These are phyloP conservation scores for Pinus albicaulis DNA, from an alignment of 75 land plant species.

Conservation along the genomic window DNA sequence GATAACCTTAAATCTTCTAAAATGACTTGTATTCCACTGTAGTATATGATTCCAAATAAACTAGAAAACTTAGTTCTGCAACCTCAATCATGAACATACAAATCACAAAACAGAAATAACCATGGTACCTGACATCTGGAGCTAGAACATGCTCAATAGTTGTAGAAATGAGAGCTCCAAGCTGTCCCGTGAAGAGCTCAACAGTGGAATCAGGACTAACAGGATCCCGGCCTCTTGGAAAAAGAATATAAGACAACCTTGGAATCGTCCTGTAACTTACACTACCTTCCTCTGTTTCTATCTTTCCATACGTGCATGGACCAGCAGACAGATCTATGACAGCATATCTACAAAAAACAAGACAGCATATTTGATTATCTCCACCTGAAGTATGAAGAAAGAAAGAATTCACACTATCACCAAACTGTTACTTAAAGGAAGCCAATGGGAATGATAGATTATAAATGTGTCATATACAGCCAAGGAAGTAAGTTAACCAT, in stretches of 20 bases:
- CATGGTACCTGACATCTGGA: constrained; percentile 85
- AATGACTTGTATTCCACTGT: too few species aligned
- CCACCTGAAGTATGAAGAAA: background rate
- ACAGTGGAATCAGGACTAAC: constrained; percentile 23
- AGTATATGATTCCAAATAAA: too few species aligned
- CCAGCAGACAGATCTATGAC: constrained; percentile 99
- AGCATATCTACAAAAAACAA: constrained; percentile 63
- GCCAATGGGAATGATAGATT: constrained; percentile 10
- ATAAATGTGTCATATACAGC: background rate
- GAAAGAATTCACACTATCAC: background rate
- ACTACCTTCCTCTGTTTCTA: constrained; percentile 98
- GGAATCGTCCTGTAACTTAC: constrained; percentile 79
- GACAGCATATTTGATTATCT: background rate
- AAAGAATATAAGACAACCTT: constrained; percentile 61
- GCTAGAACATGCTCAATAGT: constrained; percentile 92
- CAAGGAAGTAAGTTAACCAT: background rate
- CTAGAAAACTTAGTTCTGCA: too few species aligned
- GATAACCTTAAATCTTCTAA: background rate
- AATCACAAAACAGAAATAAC: background rate
- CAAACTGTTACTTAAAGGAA: background rate
- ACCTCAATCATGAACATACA: too few species aligned
- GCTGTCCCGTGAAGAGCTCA: constrained; percentile 70
- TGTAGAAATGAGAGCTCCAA: constrained; percentile 68
- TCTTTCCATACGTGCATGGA: constrained; percentile 95
- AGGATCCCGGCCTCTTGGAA: constrained; percentile 52